Conservation (phyloP, 1,139 yeast genomes). For the Ogataea hybrid region DNA sequence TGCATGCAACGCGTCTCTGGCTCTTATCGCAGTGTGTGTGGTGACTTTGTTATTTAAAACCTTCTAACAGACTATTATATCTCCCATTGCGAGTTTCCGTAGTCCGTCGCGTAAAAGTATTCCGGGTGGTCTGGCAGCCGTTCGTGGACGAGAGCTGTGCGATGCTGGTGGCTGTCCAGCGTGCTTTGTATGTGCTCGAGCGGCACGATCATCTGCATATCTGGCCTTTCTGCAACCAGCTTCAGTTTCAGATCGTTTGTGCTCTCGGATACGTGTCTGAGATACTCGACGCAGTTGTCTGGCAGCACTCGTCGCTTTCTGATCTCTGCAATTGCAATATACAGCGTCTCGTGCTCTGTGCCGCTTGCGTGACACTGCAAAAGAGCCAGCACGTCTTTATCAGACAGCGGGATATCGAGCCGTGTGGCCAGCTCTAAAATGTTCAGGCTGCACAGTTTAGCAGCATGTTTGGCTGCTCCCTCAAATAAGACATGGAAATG, state of each 20-base stretch:
- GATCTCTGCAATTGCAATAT: slow-evolving; percentile 13
- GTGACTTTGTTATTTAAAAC: background rate
- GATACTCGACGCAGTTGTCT: background rate
- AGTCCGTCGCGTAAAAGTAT: background rate
- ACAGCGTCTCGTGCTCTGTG: slow-evolving; percentile 24
- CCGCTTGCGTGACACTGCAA: slow-evolving; percentile 24
- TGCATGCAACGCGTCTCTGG: slow-evolving; percentile 15
- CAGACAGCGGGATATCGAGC: slow-evolving; percentile 8
- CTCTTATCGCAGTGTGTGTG: slow-evolving; percentile 10
- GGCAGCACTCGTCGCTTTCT: slow-evolving; percentile 5
- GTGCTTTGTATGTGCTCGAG: slow-evolving; percentile 3
- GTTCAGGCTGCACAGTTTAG: slow-evolving; percentile 17
- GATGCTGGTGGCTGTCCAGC: slow-evolving; percentile 9
- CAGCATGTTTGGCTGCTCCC: slow-evolving; percentile 16
- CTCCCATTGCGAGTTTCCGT: background rate
- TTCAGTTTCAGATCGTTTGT: slow-evolving; percentile 16
- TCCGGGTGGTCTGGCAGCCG: slow-evolving; percentile 1
- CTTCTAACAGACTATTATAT: background rate
- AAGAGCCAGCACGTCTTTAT: slow-evolving; percentile 15
- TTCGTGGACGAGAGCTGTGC: slow-evolving; percentile 11
- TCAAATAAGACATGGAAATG: slow-evolving; percentile 22
- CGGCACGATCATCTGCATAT: background rate
- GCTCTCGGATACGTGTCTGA: background rate
- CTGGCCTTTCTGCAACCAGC: background rate
- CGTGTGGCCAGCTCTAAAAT: slow-evolving; percentile 11